Evolutionary conservation across 768 basidiomycete species (phyloP).

Genomic region (Calocybe gangraenosa): DNA sequence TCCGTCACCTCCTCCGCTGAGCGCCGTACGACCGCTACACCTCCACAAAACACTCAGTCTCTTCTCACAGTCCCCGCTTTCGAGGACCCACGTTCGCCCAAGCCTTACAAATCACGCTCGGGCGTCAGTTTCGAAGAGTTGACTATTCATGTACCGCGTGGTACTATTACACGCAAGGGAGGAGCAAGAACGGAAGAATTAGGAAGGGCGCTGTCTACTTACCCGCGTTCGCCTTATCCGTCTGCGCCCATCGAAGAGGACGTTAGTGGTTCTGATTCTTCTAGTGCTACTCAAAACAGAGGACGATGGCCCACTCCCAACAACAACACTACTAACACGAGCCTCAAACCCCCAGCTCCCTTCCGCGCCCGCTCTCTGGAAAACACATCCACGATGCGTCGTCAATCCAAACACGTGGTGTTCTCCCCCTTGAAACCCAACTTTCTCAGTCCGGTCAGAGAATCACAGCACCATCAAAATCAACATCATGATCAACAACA

Average conservation of each 20-base stretch:
- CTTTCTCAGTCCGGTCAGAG: slow-evolving; percentile 25
- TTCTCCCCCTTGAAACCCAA: slow-evolving; percentile 26
- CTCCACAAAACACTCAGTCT: too few relatives aligned
- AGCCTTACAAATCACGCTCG: slow-evolving; percentile 17
- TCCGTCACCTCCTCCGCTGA: neutral
- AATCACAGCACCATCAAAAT: too few relatives aligned
- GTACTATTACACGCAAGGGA: slow-evolving; percentile 9
- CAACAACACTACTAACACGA: slow-evolving; percentile 3
- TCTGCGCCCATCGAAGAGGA: slow-evolving; percentile 15
- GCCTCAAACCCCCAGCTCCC: slow-evolving; percentile 3
- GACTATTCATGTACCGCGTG: slow-evolving; percentile 13
- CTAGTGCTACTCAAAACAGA: slow-evolving; percentile 6
- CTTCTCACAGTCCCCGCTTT: slow-evolving; percentile 19
- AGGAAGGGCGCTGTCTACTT: slow-evolving; percentile 25
- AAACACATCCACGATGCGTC: slow-evolving; percentile 9
- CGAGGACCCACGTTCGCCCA: slow-evolving; percentile 38
- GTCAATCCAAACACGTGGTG: slow-evolving; percentile 5
- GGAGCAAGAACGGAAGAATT: slow-evolving; percentile 19
- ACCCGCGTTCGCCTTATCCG: slow-evolving; percentile 40
- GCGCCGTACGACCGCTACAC: too few relatives aligned
- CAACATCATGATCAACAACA: too few relatives aligned
- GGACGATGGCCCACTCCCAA: slow-evolving; percentile 12
- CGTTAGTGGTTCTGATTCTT: slow-evolving; percentile 6
- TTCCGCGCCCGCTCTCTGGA: slow-evolving; percentile 19
- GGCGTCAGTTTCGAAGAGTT: slow-evolving; percentile 14